Evolutionary conservation across 176 grass and related monocot genomes (phyloP).

Genomic region (Musa beccarii): DNA sequence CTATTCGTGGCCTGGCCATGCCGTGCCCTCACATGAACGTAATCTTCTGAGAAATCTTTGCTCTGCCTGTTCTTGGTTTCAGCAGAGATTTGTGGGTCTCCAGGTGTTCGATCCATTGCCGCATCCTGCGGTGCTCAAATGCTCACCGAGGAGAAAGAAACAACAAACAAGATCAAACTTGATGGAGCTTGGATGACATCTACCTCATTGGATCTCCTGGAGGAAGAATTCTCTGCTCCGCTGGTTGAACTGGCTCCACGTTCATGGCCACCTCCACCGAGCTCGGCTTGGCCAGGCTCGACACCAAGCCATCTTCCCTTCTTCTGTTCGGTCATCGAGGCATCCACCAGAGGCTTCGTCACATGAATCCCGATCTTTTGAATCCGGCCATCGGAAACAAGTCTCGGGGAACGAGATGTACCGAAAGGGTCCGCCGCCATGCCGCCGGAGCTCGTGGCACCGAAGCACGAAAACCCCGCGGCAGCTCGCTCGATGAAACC

Average conservation of each 20-base stretch:
- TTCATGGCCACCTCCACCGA: slow-evolving; percentile 33
- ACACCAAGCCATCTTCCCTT: neutral
- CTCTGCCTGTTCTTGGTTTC: neutral
- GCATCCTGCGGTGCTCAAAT: slow-evolving; percentile 4
- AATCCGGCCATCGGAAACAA: neutral
- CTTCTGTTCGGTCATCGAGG: neutral
- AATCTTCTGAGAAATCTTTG: slow-evolving; percentile 54
- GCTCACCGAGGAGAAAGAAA: neutral
- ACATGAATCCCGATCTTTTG: neutral
- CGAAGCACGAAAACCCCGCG: neutral
- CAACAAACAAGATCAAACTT: slow-evolving; percentile 3
- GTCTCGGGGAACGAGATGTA: neutral
- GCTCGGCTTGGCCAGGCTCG: slow-evolving; percentile 33
- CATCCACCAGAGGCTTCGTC: neutral
- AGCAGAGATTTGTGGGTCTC: neutral
- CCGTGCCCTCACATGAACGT: slow-evolving; percentile 79
- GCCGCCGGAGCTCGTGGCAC: neutral
- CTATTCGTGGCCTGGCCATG: slow-evolving; percentile 87
- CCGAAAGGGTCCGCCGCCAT: neutral
- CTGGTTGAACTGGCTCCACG: slow-evolving; percentile 20
- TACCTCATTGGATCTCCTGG: slow-evolving; percentile 63
- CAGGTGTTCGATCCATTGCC: neutral
- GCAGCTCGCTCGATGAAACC: neutral
- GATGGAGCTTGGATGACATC: neutral
- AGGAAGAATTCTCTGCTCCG: slow-evolving; percentile 35